Evolutionary conservation across 768 basidiomycete genomes (phyloP), one percentile per base, ranked within the genome.

Genomic region (Harrya chromipes): DNA sequence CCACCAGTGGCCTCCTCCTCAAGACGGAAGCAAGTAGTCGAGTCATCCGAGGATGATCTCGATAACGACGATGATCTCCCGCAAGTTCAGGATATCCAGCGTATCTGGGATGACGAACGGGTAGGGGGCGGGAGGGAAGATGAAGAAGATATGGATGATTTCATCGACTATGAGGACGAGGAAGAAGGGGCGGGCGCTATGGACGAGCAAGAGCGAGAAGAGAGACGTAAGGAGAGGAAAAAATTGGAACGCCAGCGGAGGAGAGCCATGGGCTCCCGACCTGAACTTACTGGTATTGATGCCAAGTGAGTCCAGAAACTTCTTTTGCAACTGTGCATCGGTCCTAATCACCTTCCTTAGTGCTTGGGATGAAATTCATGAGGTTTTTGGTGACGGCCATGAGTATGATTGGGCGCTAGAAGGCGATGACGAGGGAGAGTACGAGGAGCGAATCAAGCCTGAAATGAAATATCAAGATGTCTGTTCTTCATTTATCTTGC

Each of bases 361-460:
- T 61, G 87, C 92, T 23, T 97, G 93, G 92, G 87, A 90, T 40
- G 97, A 97, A 70, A 88, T 98, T 23, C 86, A 89, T 53, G 94
- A 92, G 50, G 91, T 98, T 1, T 99, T 99, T 56, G 97, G 97
- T 29, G 90, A 94, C 55, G 97, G 97, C 7, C 85, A 87, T 59
- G 94, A 98, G 56, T 99, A 95, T 65, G 93, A 93, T 58, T 94
- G 91, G 87, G 94, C 94, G 12, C 68, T 99, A 39, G 85, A 75
- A 40, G 91, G 85, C 6, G 94, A 94, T 26, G 90, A 91, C 2
- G 77, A 77, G 35, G 66, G 62, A 3, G 70, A 69, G 20, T 72
- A 69, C 9, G 74, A 76, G 21, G 74, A 79, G 26, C 57, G 64
- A 14, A 73, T 74, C 40, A 90, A 89, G 59, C 73, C 77, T 9